Conservation (phyloP, 352 stramenopile species). For the Peronospora farinosa region DNA sequence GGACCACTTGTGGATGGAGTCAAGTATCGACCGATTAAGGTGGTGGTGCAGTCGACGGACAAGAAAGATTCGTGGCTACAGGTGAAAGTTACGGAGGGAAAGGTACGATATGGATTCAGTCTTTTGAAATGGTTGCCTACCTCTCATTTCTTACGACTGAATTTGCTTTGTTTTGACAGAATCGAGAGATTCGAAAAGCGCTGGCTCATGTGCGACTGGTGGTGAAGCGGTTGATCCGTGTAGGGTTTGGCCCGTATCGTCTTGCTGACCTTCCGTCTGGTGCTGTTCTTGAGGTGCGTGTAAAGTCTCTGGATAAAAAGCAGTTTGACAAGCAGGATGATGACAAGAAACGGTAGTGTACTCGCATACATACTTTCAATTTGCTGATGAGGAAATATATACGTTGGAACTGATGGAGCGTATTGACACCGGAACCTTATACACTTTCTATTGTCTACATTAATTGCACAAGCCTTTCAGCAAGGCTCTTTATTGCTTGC, state of each 20-base stretch:
- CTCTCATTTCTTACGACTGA: neutral
- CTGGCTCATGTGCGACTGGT: conserved; percentile 79
- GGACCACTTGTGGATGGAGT: conserved; percentile 78
- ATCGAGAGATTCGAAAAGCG: conserved; percentile 87
- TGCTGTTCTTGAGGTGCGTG: conserved; percentile 67
- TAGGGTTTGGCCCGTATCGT: conserved; percentile 86
- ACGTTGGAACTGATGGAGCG: neutral
- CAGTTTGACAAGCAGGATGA: conserved; percentile 13
- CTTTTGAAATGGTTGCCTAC: neutral
- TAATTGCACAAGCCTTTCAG: conserved; percentile 2
- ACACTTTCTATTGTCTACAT: conserved; percentile 24
- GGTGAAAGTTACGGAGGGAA: conserved; percentile 82
- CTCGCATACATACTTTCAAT: neutral
- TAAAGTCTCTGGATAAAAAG: conserved; percentile 49
- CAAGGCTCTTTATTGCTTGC: conserved; percentile 8
- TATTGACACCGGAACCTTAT: conserved; percentile 9
- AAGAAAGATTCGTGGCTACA: conserved; percentile 88
- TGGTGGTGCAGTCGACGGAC: conserved; percentile 67
- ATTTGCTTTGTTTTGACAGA: conserved; percentile 35
- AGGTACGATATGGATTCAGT: conserved; percentile 33
- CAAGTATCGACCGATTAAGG: conserved; percentile 73
- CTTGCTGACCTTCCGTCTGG: conserved; percentile 70
- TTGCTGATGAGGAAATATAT: neutral
- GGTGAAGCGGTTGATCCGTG: conserved; percentile 85
- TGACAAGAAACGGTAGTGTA: conserved; percentile 19